A percentile compares a stretch with the other conserved stretches of the same genome.
Conservation (phyloP, 163 green algal species). For the Prototheca cutis region DNA sequence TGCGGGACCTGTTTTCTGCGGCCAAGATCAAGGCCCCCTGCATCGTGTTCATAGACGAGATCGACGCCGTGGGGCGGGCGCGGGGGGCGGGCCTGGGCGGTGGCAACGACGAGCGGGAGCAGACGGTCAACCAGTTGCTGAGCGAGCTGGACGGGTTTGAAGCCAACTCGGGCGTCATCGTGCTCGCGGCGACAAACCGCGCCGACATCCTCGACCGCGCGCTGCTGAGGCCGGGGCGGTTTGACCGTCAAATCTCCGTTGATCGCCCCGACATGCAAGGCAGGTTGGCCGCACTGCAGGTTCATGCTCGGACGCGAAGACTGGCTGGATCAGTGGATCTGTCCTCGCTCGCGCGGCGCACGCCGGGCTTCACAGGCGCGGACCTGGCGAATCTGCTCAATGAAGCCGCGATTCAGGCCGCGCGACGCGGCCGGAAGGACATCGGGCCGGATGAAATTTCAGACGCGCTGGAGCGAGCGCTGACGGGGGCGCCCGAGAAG, state of each 20-base stretch:
- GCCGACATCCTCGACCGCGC: conserved; percentile 92
- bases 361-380: conserved; percentile 89
- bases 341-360: conserved; percentile 93
- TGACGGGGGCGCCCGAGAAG: conserved; percentile 98
- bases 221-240: conserved; percentile 91
- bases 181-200: conserved; percentile 60
- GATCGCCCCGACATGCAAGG: conserved; percentile 92
- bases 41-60: conserved; percentile 99
- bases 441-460: conserved; percentile 83
- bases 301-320: conserved; percentile 87
- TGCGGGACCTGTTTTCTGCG: too few species aligned
- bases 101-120: conserved; percentile 96
- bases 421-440: conserved; percentile 87
- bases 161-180: conserved; percentile 82
- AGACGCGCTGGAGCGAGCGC: conserved; percentile 96
- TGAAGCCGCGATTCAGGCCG: conserved; percentile 96
- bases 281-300: conserved; percentile 77
- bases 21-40: conserved; percentile 88
- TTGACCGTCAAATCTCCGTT: conserved; percentile 98
- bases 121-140: conserved; percentile 99
- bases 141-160: conserved; percentile 98
- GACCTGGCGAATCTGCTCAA: conserved; percentile 99
- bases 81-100: conserved; percentile 85
- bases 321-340: conserved; percentile 97
- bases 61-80: conserved; percentile 90